Evolutionary conservation across 768 basidiomycete species (phyloP), one percentile per base, ranked within the genome.

Genomic region (Trametes cinnabarina): DNA sequence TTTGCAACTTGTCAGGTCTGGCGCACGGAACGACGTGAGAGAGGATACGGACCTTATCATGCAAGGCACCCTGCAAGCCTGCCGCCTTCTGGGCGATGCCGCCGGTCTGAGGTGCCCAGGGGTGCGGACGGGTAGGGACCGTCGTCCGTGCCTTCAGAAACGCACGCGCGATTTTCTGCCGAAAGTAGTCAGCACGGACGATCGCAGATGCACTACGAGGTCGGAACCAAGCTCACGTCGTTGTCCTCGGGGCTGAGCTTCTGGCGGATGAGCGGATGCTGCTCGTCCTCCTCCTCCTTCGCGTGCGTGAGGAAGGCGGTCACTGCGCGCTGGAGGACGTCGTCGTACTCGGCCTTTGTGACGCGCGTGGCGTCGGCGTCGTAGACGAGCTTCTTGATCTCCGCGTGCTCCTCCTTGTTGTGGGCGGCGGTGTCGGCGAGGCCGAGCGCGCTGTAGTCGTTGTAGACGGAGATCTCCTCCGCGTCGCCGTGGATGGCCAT

Each of bases 211-310:
- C n/a, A n/a, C n/a, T n/a, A n/a, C n/a, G n/a, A n/a, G n/a, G n/a
- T n/a, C n/a, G n/a, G n/a, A n/a, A n/a, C n/a, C n/a, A n/a, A n/a
- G 62, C 64, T 2, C 46, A 67, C 66, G 41, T 67, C 64, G 50
- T 62, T 67, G 23, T 67, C 41, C 52, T 65, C 66, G 6, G 63
- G 39, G 11, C 57, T 47, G 40, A 66, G 48, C 35, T 42, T 44
- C 26, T 42, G 2, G 35, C 46, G 52, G 25, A 67, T 46, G 47
- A 35, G n/a, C n/a, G 62, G 55, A 35, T 55, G 55, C 65, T 67
- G 64, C 8, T 61, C 58, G 19, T 47, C 42, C 53, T 66, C 66
- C 42, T 68, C 66, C 55, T 68, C 65, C 20, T 54, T 47, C n/a
- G 66, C 65, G 37, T 66, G 65, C 12, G 57, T 41, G 48, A 62